Evolutionary conservation across 2,329 filamentous ascomycete species (phyloP), one percentile per base, ranked within the genome.

Genomic region (Onygenales sp.): DNA sequence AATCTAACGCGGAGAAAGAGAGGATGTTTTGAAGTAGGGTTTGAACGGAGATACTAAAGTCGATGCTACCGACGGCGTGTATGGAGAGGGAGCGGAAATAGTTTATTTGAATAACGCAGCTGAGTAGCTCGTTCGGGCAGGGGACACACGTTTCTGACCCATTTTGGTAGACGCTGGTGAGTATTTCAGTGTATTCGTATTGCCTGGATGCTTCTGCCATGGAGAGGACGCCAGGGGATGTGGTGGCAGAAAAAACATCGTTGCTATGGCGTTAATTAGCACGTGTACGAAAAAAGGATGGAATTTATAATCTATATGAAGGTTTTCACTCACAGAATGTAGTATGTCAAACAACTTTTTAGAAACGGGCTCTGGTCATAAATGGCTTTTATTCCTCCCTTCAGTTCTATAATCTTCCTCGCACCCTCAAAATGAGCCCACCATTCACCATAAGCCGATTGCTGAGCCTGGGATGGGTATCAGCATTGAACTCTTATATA

Each of bases 381-480:
- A 9, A 61, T 43, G 7, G 53, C 38, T 27, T 39, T 43, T 33
- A 61, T 39, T 2, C 60, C 60, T 13, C 59, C 60, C 46, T 55
- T 55, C 21, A 62, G 48, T 32, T 54, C 31, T 27, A 62, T 56
- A 41, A 62, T 61, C 44, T 54, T 58, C 31, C 46, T 52, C 31
- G 59, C 52, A 3, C 58, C 60, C 50, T 60, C 52, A 43, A 59
- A 55, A 54, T 62, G 60, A n/a, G 60, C 50, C 43, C 41, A 46
- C 58, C 58, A 59, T 38, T 49, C 46, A 13, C 56, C 57, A 17
- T 47, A 50, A 27, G 57, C 58, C 2, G 56, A 56, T 31, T 42
- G 52, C 31, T 59, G 58, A 14, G 50, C 48, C 58, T 58, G 31
- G 33, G 42, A 38, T 10, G 3, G 21, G 5, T 17, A 27, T 55